Evolutionary conservation across 2,329 filamentous ascomycete genomes (phyloP).

Genomic region (Phaeosphaeriaceae sp.): DNA sequence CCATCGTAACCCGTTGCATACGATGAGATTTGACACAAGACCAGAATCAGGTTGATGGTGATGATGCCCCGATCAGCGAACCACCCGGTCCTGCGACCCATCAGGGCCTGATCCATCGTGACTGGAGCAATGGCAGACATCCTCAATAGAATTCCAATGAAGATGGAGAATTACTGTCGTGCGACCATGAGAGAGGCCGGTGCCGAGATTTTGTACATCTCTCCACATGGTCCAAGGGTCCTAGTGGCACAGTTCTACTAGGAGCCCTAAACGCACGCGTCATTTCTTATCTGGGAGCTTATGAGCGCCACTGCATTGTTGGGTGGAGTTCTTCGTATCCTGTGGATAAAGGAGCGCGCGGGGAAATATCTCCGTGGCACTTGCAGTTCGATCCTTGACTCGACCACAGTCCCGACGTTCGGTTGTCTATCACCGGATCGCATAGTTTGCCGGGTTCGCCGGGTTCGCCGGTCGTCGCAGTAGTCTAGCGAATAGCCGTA

Average conservation of each 20-base stretch:
- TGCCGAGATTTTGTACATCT: constrained; percentile 1
- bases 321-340: not conserved
- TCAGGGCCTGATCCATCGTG: constrained; percentile 6
- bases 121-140: constrained; percentile 2
- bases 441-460: constrained; percentile 1
- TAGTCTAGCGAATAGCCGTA: not conserved
- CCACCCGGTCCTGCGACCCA: constrained; percentile 5
- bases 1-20: constrained; percentile 18
- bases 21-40: constrained; percentile 12
- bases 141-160: not conserved
- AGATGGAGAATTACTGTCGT: not conserved
- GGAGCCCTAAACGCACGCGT: not conserved
- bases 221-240: not conserved
- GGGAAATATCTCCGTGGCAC: not conserved
- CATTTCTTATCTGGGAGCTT: not conserved
- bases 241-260: not conserved
- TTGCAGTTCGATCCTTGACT: not conserved
- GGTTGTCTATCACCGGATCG: not conserved
- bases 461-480: not conserved
- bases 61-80: constrained; percentile 10
- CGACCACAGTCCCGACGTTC: not conserved
- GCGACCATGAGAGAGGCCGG: not conserved
- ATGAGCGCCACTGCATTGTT: not conserved
- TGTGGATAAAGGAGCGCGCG: not conserved
- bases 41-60: constrained; percentile 10